Evolutionary conservation across 768 basidiomycete species (phyloP), one percentile per base, ranked within the genome.

Genomic region (Macrolepiota dolichaula): DNA sequence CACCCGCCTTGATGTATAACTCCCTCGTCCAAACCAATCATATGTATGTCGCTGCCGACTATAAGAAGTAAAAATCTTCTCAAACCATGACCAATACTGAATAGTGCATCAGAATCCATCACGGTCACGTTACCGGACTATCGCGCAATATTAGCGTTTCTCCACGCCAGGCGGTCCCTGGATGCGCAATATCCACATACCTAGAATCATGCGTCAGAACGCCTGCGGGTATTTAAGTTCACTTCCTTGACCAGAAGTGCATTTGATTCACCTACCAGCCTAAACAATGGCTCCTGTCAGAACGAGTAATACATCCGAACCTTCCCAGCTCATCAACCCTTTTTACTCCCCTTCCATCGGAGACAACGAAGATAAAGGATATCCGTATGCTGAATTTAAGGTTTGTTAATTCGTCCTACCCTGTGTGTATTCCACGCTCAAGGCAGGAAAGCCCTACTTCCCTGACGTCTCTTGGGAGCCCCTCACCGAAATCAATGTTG

Each of bases 391-490:
- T 17, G 73, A 85, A 44, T 87, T 82, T 71, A 89, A 85, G 79
- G 87, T 86, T 57, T 56, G 70, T 61, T 47, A 51, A 25, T 51
- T 17, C 51, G 7, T 19, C 36, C 25, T 36, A 35, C n/a, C n/a
- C 19, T 22, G 22, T 25, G 24, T 11, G 46, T 32, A 3, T 52
- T 19, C 37, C 15, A 36, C n/a, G 32, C 36, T 50, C 37, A 51
- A 57, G 6, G 46, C 51, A 60, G 35, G 29, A 29, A 27, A 91
- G 89, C 89, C 89, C 15, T 73, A 69, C 57, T 90, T 87, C 70
- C 88, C 89, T 5, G 73, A 82, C 49, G 57, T 89, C 12, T 70
- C 80, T 40, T 91, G 88, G 87, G 81, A 81, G 63, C 87, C 89
- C 42, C 76, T 91, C 62, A 69, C 72, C 56, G 81, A 85, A 58